These are phyloP conservation scores for Ambrosia trifida DNA, from an alignment of 129 eudicot species.

Conservation along the genomic window DNA sequence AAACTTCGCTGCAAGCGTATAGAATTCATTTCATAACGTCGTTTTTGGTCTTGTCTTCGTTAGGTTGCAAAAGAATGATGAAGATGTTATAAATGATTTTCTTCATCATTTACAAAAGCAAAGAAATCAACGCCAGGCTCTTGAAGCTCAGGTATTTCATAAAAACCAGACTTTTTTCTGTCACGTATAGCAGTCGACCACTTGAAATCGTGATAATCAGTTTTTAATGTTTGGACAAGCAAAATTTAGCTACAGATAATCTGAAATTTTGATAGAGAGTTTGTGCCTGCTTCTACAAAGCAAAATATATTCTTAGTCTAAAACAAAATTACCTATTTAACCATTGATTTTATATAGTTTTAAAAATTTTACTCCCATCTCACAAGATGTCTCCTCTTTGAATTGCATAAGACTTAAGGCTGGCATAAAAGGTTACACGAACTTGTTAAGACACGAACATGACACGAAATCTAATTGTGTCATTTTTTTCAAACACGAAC, in stretches of 20 bases:
- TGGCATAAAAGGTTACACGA: too few relatives aligned
- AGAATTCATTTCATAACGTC: not conserved
- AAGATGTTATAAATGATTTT: conserved; percentile 45
- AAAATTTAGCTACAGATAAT: not conserved
- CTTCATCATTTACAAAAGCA: conserved; percentile 50
- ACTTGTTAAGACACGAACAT: too few relatives aligned
- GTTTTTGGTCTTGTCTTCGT: not conserved
- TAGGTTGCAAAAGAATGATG: conserved; percentile 63
- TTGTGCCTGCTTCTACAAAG: not conserved
- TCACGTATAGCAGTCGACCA: not conserved
- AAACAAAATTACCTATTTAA: not conserved
- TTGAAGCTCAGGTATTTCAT: conserved; percentile 68
- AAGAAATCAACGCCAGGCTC: conserved; percentile 49
- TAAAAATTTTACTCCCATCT: not conserved
- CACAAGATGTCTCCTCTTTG: too few relatives aligned
- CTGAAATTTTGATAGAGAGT: not conserved
- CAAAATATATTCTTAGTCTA: not conserved
- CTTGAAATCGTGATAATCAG: not conserved
- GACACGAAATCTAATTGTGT: too few relatives aligned
- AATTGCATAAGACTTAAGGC: too few relatives aligned
- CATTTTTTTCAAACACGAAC: too few relatives aligned
- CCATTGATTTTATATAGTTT: not conserved
- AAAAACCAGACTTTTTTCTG: not conserved
- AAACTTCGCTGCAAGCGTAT: conserved; percentile 12
- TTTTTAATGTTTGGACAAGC: not conserved